These are phyloP conservation scores for Mycena albidolilacea DNA, from an alignment of 768 basidiomycete genomes.

Conservation along the genomic window DNA sequence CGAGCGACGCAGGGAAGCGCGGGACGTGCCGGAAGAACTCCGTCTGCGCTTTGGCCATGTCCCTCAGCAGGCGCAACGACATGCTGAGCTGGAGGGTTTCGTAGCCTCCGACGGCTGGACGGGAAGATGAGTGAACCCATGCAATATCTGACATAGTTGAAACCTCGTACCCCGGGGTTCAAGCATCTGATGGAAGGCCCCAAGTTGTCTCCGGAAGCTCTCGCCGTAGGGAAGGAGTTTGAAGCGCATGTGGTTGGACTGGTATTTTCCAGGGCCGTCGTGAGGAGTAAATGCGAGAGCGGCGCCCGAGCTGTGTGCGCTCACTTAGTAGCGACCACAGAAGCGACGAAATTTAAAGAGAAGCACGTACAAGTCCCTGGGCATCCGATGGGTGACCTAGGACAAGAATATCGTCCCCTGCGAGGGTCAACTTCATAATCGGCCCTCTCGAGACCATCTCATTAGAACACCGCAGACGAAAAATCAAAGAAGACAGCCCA, in stretches of 20 bases:
- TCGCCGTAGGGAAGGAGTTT: slow-evolving; percentile 10
- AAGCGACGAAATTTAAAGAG: too few relatives aligned
- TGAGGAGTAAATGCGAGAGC: slow-evolving; percentile 13
- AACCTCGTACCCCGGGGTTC: slow-evolving; percentile 1
- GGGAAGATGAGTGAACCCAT: background rate
- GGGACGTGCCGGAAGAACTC: background rate
- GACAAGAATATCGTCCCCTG: slow-evolving; percentile 14
- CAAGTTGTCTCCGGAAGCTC: background rate
- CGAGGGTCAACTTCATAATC: slow-evolving; percentile 10
- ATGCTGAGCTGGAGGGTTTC: background rate
- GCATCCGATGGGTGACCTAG: slow-evolving; percentile 3
- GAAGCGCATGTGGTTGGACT: slow-evolving; percentile 5
- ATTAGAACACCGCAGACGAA: background rate
- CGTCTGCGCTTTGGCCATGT: background rate
- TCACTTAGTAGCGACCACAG: background rate
- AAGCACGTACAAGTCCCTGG: background rate
- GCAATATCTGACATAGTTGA: background rate
- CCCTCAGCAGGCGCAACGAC: slow-evolving; percentile 2
- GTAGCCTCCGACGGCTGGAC: slow-evolving; percentile 6
- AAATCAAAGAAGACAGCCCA: background rate
- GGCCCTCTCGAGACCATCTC: background rate
- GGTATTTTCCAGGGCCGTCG: slow-evolving; percentile 3
- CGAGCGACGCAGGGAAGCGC: slow-evolving; percentile 7
- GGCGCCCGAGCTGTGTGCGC: slow-evolving; percentile 7
- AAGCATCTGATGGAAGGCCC: background rate